These are phyloP conservation scores for Verticillium nonalfalfae DNA, from an alignment of 2,329 filamentous ascomycete genomes.

Conservation along the genomic window DNA sequence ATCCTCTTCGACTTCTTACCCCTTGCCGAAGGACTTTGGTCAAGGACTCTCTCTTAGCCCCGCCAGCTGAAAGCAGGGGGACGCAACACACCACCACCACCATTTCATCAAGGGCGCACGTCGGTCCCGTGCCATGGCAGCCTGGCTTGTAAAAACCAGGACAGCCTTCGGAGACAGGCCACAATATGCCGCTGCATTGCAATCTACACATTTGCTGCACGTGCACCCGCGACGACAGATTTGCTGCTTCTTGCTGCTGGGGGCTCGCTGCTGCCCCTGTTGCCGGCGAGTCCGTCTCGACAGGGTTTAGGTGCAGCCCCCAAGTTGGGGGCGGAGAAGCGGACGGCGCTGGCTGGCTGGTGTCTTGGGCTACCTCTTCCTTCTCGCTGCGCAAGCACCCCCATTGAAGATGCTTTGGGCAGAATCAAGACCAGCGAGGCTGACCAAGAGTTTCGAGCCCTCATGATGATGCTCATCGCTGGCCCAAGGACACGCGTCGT, in stretches of 20 bases:
- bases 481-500: neutral
- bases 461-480: neutral
- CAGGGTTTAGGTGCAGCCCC: neutral
- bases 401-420: neutral
- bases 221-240: neutral
- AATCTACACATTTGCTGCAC: neutral
- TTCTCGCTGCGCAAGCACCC: neutral
- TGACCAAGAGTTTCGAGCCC: neutral
- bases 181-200: neutral
- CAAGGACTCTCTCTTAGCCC: neutral
- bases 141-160: neutral
- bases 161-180: neutral
- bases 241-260: neutral
- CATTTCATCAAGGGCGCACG: neutral
- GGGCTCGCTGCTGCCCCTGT: neutral
- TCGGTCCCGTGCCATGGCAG: neutral
- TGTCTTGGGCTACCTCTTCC: neutral
- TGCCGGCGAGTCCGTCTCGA: neutral
- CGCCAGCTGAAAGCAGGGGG: neutral
- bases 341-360: neutral
- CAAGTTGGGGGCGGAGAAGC: neutral
- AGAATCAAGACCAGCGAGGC: neutral
- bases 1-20: neutral
- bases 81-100: neutral
- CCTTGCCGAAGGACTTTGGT: neutral